Percentiles rank a stretch among this genome's conserved stretches.
Evolutionary conservation across 305 asterid genomes (phyloP).

Genomic region (Fraxinus dipetala): DNA sequence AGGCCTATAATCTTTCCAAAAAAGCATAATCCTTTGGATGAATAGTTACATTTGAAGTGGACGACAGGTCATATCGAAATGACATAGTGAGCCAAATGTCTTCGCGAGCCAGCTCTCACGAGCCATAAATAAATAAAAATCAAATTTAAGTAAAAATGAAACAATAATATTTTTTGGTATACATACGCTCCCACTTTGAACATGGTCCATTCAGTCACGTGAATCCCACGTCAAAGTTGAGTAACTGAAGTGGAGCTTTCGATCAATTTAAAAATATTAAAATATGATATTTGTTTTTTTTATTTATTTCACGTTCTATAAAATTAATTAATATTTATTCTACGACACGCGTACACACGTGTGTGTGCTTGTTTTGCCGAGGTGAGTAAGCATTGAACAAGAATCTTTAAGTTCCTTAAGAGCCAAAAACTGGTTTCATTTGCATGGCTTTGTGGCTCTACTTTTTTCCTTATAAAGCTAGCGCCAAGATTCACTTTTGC

Average conservation of each 20-base stretch:
- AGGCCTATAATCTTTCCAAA: no score
- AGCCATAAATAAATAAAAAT: not conserved
- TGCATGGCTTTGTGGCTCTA: constrained; percentile 65
- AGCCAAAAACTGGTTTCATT: constrained; percentile 30
- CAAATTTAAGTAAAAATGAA: not conserved
- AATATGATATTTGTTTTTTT: not conserved
- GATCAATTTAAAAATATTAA: not conserved
- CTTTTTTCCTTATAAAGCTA: constrained; percentile 38
- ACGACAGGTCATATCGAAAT: not conserved
- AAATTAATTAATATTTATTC: not conserved
- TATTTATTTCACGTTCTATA: not conserved
- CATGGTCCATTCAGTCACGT: not conserved
- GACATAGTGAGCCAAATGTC: not conserved
- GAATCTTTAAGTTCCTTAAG: not conserved
- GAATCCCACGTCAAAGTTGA: not conserved
- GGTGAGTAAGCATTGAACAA: not conserved
- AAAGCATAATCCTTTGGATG: no score
- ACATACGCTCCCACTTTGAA: not conserved
- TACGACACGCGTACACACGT: not conserved
- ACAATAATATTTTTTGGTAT: not conserved
- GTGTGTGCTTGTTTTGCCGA: not conserved
- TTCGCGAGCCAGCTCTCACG: not conserved
- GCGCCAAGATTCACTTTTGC: constrained; percentile 50
- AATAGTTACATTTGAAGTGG: not conserved
- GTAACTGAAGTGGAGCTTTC: not conserved